phyloP scores from a whole-genome alignment of 2,329 filamentous ascomycete species.

The Tolypocladium inflatum region DNA sequence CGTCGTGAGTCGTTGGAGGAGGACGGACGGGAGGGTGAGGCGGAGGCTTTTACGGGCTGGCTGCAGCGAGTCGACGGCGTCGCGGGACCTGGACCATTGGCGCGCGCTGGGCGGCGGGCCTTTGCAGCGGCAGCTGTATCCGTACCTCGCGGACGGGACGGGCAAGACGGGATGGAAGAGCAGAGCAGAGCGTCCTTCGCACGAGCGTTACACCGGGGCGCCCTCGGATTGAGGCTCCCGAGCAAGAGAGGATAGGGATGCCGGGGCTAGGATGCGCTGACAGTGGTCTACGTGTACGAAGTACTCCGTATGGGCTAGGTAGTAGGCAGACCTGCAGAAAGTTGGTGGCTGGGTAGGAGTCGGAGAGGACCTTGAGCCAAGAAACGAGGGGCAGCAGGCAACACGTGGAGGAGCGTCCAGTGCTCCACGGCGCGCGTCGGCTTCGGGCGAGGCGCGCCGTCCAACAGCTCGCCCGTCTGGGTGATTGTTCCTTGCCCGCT shows the following conservation, averaged over 20 bases:
- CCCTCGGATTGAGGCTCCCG: not conserved
- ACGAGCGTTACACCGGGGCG: not conserved
- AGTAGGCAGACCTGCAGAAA: not conserved
- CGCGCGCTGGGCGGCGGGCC: not conserved
- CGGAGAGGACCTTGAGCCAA: not conserved
- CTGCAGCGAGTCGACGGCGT: not conserved
- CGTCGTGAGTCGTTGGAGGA: not conserved
- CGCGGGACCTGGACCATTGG: not conserved
- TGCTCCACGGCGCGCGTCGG: not conserved
- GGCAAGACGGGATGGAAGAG: not conserved
- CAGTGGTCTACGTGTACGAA: not conserved
- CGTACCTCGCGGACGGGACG: not conserved
- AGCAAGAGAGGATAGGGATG: not conserved
- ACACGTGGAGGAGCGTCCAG: not conserved
- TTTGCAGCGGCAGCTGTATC: not conserved
- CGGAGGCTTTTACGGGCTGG: not conserved
- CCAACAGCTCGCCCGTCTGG: not conserved
- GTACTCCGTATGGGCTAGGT: no score
- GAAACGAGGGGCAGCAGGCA: not conserved
- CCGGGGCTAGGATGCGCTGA: not conserved
- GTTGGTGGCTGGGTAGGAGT: constrained; percentile 1
- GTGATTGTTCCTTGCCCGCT: not conserved
- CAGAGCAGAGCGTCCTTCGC: not conserved
- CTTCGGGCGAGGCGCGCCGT: not conserved
- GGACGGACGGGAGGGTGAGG: not conserved